Conservation (phyloP, 371 early-diverging fungal genomes). For the Lichtheimia hyalospora region DNA sequence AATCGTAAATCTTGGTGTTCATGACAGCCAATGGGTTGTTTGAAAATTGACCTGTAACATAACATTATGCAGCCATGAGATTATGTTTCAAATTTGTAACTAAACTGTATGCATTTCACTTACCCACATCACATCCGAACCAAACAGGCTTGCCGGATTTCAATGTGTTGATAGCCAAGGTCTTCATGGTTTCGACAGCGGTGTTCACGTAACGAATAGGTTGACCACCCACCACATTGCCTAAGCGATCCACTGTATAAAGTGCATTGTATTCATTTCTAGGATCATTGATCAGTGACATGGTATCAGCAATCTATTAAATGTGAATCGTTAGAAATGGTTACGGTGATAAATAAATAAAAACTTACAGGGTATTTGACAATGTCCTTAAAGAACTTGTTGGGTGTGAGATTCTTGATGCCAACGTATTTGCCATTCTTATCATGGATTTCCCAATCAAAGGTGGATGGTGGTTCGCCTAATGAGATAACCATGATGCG, state of each 20-base stretch:
- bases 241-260: conserved; percentile 79
- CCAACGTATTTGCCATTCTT: conserved; percentile 69
- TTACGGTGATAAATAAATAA: conserved; percentile 1
- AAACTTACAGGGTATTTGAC: conserved; percentile 59
- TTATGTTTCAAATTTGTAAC: not conserved
- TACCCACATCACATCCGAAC: conserved; percentile 86
- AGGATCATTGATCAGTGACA: conserved; percentile 81
- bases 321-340: not conserved
- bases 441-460: conserved; percentile 72
- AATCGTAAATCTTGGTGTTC: conserved; percentile 70
- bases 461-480: conserved; percentile 74
- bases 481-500: conserved; percentile 70
- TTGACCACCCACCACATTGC: conserved; percentile 72
- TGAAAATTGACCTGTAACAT: conserved; percentile 36
- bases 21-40: conserved; percentile 55
- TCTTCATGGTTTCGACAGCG: conserved; percentile 56
- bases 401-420: conserved; percentile 60
- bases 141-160: conserved; percentile 72
- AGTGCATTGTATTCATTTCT: conserved; percentile 60
- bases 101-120: conserved; percentile 19
- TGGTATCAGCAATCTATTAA: conserved; percentile 57
- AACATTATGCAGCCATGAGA: not conserved
- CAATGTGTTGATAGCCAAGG: conserved; percentile 59
- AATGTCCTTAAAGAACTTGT: conserved; percentile 63
- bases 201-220: conserved; percentile 74